Conservation (phyloP, 2,329 filamentous ascomycete species). For the Emergomyces pasteurianus region DNA sequence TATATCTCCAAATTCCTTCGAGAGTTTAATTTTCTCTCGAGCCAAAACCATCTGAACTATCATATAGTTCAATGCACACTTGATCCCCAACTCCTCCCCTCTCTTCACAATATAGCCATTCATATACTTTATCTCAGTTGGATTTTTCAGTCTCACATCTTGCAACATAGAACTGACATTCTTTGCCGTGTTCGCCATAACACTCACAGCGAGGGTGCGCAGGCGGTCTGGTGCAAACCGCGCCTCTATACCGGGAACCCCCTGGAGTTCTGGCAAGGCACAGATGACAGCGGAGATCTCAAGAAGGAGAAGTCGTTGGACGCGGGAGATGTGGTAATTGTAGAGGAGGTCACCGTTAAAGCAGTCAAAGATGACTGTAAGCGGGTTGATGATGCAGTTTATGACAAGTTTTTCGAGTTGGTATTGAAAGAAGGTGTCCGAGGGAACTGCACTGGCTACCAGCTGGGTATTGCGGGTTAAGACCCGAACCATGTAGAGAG, state of each 20-base stretch:
- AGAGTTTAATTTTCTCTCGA: conserved; percentile 42
- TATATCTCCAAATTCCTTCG: conserved; percentile 20
- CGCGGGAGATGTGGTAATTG: conserved; percentile 52
- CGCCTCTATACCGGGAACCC: conserved; percentile 46
- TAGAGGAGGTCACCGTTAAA: conserved; percentile 59
- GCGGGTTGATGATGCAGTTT: conserved; percentile 64
- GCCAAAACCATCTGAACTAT: conserved; percentile 61
- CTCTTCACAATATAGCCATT: conserved; percentile 77
- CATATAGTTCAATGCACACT: conserved; percentile 60
- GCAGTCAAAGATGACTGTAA: conserved; percentile 68
- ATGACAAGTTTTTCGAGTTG: conserved; percentile 73
- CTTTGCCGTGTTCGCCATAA: conserved; percentile 43
- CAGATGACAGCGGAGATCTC: conserved; percentile 65
- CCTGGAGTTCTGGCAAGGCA: conserved; percentile 59
- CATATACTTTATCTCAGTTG: conserved; percentile 69
- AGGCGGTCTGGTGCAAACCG: conserved; percentile 51
- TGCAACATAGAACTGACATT: conserved; percentile 57
- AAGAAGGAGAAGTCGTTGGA: conserved; percentile 58
- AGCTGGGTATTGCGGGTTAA: conserved; percentile 53
- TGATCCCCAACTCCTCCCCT: conserved; percentile 61
- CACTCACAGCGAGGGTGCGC: conserved; percentile 45
- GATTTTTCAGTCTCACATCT: conserved; percentile 48
- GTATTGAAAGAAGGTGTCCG: conserved; percentile 52
- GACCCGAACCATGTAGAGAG: conserved; percentile 52
- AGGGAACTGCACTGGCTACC: conserved; percentile 45